phyloP scores from a whole-genome alignment of 805 yeast species.

The Starmera pachycereana region DNA sequence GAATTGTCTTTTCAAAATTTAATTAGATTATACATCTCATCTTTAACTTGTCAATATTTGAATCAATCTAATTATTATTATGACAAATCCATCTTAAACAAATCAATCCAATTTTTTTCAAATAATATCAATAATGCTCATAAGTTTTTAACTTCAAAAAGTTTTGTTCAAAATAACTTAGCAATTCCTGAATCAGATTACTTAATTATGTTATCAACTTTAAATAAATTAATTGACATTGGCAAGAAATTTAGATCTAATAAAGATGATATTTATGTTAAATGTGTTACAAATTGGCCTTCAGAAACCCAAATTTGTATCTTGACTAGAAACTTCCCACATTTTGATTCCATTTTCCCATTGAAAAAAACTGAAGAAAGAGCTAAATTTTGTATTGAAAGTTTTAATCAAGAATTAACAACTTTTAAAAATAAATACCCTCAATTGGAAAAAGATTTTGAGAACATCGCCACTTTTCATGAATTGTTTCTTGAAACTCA shows the following conservation, averaged over 20 bases:
- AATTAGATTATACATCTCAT: neutral
- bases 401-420: neutral
- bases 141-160: no score
- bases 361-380: neutral
- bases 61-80: conserved; percentile 1
- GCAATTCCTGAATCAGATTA: neutral
- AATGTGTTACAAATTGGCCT: neutral
- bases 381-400: neutral
- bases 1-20: neutral
- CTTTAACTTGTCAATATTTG: neutral
- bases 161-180: no score
- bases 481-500: neutral
- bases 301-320: neutral
- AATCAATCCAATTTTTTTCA: neutral
- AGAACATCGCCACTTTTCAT: neutral
- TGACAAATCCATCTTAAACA: conserved; percentile 2
- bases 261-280: neutral
- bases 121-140: neutral
- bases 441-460: neutral
- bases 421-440: neutral
- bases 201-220: neutral
- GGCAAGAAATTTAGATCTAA: neutral
- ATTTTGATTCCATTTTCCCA: neutral
- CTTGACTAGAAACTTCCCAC: neutral
- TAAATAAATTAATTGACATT: neutral